These are phyloP conservation scores for Helichrysum umbraculigerum DNA, from an alignment of 129 eudicot species.

Conservation along the genomic window DNA sequence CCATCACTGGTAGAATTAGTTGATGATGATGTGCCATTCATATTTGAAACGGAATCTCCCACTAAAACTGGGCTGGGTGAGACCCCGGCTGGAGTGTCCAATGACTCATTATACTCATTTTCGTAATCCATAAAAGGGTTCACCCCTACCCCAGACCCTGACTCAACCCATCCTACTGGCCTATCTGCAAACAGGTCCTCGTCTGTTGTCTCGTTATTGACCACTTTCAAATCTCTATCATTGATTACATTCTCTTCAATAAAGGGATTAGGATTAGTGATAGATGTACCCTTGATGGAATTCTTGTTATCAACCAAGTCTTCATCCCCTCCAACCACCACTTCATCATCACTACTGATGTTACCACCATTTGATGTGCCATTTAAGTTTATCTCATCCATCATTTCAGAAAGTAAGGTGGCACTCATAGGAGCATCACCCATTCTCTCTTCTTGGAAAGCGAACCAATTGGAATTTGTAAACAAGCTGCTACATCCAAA, in stretches of 20 bases:
- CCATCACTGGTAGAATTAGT: constrained; percentile 32
- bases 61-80: constrained; percentile 27
- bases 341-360: constrained; percentile 77
- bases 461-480: constrained; percentile 96
- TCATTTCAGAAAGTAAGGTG: constrained; percentile 49
- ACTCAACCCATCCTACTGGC: constrained; percentile 75
- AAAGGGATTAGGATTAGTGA: constrained; percentile 15
- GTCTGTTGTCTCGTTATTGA: constrained; percentile 37
- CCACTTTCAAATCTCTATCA: constrained; percentile 14
- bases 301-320: constrained; percentile 50
- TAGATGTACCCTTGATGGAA: constrained; percentile 24
- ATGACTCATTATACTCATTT: constrained; percentile 29
- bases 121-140: constrained; percentile 56
- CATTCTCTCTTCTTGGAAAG: constrained; percentile 71
- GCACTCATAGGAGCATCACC: constrained; percentile 38
- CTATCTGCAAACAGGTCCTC: constrained; percentile 67
- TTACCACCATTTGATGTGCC: constrained; percentile 38
- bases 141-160: constrained; percentile 42
- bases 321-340: constrained; percentile 79
- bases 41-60: constrained; percentile 34
- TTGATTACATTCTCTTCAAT: constrained; percentile 13
- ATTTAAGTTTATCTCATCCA: constrained; percentile 58
- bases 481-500: constrained; percentile 58
- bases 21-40: constrained; percentile 29
- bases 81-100: constrained; percentile 22